Conservation (phyloP, 371 early-diverging fungal species). For the Parasitella parasitica region DNA sequence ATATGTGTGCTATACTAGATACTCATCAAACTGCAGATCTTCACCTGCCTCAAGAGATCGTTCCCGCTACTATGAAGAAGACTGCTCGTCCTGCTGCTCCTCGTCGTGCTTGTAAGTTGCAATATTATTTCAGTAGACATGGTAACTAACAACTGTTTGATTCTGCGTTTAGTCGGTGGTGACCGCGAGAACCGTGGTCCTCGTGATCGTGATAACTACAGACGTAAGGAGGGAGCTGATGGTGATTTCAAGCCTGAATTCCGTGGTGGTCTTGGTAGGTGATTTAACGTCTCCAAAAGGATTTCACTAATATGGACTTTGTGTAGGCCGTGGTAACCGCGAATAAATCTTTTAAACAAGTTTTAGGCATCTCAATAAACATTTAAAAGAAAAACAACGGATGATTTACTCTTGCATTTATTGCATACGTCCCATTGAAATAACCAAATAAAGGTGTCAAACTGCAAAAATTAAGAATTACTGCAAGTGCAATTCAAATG, state of each 20-base stretch:
- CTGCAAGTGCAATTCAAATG: too few species aligned
- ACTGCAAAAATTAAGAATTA: too few species aligned
- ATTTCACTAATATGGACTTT: neutral
- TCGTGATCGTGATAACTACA: slow-evolving; percentile 79
- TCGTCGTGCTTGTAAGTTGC: slow-evolving; percentile 54
- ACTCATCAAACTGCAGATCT: slow-evolving; percentile 49
- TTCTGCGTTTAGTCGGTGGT: slow-evolving; percentile 25
- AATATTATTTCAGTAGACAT: neutral
- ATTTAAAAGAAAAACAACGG: neutral
- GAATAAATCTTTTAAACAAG: slow-evolving; percentile 28
- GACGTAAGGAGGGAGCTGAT: slow-evolving; percentile 89
- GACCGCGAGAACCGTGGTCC: slow-evolving; percentile 59
- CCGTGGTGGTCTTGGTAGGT: slow-evolving; percentile 72
- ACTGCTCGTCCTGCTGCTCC: slow-evolving; percentile 68
- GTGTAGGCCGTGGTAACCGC: slow-evolving; percentile 40
- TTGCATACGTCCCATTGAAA: too few species aligned
- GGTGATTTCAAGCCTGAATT: slow-evolving; percentile 95
- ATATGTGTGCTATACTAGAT: too few species aligned
- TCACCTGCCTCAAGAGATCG: slow-evolving; percentile 93
- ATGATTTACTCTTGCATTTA: too few species aligned
- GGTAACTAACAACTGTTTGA: neutral
- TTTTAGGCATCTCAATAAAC: neutral
- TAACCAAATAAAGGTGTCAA: too few species aligned
- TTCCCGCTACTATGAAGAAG: slow-evolving; percentile 96
- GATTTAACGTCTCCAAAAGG: neutral